Evolutionary conservation across 2,329 filamentous ascomycete genomes (phyloP).

Genomic region (Aureobasidium musti): DNA sequence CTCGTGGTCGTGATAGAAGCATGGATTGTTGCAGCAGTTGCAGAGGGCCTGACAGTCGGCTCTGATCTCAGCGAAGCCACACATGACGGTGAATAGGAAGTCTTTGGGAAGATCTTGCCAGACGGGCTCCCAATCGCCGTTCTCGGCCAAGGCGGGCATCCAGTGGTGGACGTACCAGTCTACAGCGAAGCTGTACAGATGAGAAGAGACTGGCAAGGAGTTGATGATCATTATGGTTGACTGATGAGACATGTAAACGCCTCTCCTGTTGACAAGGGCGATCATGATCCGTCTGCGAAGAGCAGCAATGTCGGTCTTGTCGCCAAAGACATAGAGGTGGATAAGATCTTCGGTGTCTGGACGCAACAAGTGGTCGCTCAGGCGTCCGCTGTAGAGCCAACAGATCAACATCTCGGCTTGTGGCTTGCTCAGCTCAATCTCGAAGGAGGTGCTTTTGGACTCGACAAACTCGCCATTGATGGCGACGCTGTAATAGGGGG

Average conservation of each 20-base stretch:
- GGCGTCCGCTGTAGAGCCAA: neutral
- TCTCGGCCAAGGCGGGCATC: neutral
- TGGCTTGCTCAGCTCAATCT: neutral
- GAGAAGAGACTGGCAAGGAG: neutral
- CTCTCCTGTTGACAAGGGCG: neutral
- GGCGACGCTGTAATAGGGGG: neutral
- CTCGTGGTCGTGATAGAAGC: neutral
- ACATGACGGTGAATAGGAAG: neutral
- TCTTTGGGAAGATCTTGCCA: neutral
- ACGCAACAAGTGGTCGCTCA: neutral
- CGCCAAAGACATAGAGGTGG: neutral
- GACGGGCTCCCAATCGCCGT: too few relatives aligned
- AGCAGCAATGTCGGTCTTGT: neutral
- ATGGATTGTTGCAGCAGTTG: neutral
- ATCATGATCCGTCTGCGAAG: neutral
- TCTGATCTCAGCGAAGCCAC: neutral
- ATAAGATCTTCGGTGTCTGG: neutral
- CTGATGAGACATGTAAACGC: neutral
- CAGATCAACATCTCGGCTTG: neutral
- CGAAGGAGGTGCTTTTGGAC: neutral
- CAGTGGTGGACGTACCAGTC: neutral
- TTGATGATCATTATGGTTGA: neutral
- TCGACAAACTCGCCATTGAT: neutral
- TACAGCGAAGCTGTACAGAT: neutral
- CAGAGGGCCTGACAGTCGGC: too few relatives aligned